Conservation (phyloP, 768 basidiomycete genomes). For the Trametes cinnabarina region DNA sequence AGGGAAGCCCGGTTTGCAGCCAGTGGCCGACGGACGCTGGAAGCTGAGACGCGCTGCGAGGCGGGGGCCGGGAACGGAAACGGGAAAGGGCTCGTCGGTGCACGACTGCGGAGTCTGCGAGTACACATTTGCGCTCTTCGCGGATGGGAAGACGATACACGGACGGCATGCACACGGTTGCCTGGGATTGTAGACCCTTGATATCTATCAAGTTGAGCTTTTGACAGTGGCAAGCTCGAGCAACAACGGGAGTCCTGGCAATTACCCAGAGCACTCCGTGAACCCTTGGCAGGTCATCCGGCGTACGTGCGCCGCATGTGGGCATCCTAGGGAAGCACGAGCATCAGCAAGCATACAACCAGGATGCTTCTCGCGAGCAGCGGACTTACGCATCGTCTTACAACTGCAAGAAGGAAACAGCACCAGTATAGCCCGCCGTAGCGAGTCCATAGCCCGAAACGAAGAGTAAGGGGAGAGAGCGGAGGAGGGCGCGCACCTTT, state of each 20-base stretch:
- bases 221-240: too few relatives aligned
- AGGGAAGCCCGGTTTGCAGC: not conserved
- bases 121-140: not conserved
- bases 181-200: too few relatives aligned
- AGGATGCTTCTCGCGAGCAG: not conserved
- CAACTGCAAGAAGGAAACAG: not conserved
- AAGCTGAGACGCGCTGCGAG: not conserved
- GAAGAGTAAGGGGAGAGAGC: not conserved
- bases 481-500: not conserved
- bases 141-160: not conserved
- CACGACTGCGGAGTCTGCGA: not conserved
- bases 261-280: too few relatives aligned
- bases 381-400: not conserved
- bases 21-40: not conserved
- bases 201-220: too few relatives aligned
- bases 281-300: too few relatives aligned
- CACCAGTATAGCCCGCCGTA: not conserved
- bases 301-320: too few relatives aligned
- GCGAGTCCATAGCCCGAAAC: not conserved
- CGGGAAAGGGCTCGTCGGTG: not conserved
- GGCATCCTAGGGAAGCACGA: not conserved
- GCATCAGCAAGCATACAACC: not conserved
- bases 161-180: not conserved
- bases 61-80: not conserved
- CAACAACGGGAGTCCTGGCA: too few relatives aligned